Conservation (phyloP, 345 rosid species). For the Dipteronia dyeriana region DNA sequence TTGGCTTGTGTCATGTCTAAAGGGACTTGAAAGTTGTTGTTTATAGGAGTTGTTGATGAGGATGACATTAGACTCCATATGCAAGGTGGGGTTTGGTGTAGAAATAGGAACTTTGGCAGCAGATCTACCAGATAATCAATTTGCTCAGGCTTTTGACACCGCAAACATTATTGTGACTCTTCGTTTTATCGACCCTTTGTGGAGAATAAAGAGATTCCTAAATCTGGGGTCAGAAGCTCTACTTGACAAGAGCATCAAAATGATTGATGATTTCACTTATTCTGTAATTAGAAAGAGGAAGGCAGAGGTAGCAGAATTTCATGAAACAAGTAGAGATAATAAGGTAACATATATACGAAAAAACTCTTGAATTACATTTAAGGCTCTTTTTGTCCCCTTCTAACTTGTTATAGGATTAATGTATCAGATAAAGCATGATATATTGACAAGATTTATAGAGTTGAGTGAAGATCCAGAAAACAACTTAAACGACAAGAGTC, state of each 20-base stretch:
- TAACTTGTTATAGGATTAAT: conserved; percentile 11
- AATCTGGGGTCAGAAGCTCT: conserved; percentile 85
- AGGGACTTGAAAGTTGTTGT: not conserved
- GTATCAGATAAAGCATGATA: conserved; percentile 71
- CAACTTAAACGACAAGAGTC: conserved; percentile 68
- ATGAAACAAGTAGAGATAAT: conserved; percentile 25
- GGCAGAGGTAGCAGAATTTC: conserved; percentile 54
- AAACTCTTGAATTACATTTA: not conserved
- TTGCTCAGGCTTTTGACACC: conserved; percentile 84
- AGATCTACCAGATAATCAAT: conserved; percentile 62
- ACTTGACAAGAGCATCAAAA: conserved; percentile 75
- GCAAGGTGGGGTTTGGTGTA: conserved; percentile 95
- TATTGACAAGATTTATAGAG: conserved; percentile 79
- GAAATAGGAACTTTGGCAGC: conserved; percentile 85
- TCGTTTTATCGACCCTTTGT: conserved; percentile 85
- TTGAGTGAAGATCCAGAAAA: conserved; percentile 69
- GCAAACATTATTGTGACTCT: conserved; percentile 84
- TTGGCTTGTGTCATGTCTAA: not conserved
- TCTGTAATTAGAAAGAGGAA: conserved; percentile 74
- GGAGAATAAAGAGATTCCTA: conserved; percentile 74
- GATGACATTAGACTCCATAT: conserved; percentile 92
- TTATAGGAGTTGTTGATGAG: conserved; percentile 78
- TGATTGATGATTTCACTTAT: conserved; percentile 77
- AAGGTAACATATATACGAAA: conserved; percentile 35
- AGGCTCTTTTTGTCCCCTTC: not conserved